phyloP scores from a whole-genome alignment of 169 alveolate species.

The Plasmodium vinckei region DNA sequence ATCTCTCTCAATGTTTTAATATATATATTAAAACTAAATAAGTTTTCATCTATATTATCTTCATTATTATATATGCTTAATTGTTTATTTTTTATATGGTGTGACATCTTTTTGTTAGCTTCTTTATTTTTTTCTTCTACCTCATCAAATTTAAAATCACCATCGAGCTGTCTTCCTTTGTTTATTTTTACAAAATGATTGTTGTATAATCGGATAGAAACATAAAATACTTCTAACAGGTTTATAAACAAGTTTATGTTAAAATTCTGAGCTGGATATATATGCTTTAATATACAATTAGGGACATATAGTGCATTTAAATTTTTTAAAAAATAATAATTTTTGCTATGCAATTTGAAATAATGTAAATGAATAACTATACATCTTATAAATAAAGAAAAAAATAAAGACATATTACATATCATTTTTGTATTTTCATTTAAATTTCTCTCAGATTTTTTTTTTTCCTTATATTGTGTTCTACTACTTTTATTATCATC shows the following conservation, averaged over 20 bases:
- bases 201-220: slow-evolving; percentile 32
- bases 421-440: not conserved
- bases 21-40: slow-evolving; percentile 5
- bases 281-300: slow-evolving; percentile 11
- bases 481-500: not conserved
- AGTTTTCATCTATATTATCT: not conserved
- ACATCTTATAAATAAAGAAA: slow-evolving; percentile 36
- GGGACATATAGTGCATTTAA: slow-evolving; percentile 46
- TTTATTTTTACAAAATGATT: slow-evolving; percentile 22
- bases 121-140: not conserved
- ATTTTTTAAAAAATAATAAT: slow-evolving; percentile 19
- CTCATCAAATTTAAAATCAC: not conserved
- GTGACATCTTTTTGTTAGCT: not conserved
- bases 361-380: slow-evolving; percentile 23
- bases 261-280: slow-evolving; percentile 24
- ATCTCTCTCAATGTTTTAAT: slow-evolving; percentile 34
- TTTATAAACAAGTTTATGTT: slow-evolving; percentile 41
- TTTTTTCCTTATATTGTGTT: not conserved
- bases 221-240: slow-evolving; percentile 43
- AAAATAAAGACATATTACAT: slow-evolving; percentile 35
- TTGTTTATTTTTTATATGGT: not conserved
- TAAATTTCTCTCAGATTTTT: not conserved
- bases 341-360: slow-evolving; percentile 32
- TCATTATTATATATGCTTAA: not conserved
- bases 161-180: not conserved